These are phyloP conservation scores for Myriosclerotinia duriaeana DNA, from an alignment of 2,329 filamentous ascomycete species.

Conservation along the genomic window DNA sequence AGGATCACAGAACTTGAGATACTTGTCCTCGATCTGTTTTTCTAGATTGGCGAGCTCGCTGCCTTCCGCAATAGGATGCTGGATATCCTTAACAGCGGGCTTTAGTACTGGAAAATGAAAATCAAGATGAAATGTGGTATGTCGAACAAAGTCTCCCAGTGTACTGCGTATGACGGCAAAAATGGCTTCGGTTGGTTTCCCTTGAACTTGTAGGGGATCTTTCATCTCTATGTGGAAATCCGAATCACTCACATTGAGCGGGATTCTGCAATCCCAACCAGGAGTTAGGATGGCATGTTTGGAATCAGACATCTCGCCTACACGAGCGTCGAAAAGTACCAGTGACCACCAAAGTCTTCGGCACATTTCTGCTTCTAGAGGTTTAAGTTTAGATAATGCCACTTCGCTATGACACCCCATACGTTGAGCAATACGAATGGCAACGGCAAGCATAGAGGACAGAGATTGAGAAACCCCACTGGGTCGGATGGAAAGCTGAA, in stretches of 20 bases:
- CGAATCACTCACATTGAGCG: slow-evolving; percentile 61
- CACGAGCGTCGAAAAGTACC: slow-evolving; percentile 65
- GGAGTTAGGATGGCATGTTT: slow-evolving; percentile 43
- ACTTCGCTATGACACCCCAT: slow-evolving; percentile 68
- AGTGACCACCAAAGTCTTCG: slow-evolving; percentile 73
- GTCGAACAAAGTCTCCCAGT: slow-evolving; percentile 48
- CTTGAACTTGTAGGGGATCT: slow-evolving; percentile 50
- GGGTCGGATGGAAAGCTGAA: slow-evolving; percentile 34
- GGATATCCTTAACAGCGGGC: slow-evolving; percentile 27
- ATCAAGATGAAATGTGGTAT: slow-evolving; percentile 34
- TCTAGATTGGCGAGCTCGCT: slow-evolving; percentile 41
- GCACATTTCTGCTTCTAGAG: slow-evolving; percentile 69
- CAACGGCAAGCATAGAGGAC: slow-evolving; percentile 63
- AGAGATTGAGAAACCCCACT: slow-evolving; percentile 58
- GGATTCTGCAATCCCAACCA: slow-evolving; percentile 55
- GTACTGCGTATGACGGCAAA: slow-evolving; percentile 59
- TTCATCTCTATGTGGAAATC: slow-evolving; percentile 59
- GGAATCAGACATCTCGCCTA: slow-evolving; percentile 63
- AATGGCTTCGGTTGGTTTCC: slow-evolving; percentile 58
- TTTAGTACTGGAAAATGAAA: slow-evolving; percentile 32
- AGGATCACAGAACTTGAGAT: slow-evolving; percentile 46
- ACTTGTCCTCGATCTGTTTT: slow-evolving; percentile 44
- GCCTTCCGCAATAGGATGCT: slow-evolving; percentile 22
- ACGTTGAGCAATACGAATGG: slow-evolving; percentile 65
- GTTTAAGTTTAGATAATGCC: slow-evolving; percentile 44